These are phyloP conservation scores for Anthoceros angustus DNA, from an alignment of 225 moss, liverwort and hornwort genomes.

Conservation along the genomic window DNA sequence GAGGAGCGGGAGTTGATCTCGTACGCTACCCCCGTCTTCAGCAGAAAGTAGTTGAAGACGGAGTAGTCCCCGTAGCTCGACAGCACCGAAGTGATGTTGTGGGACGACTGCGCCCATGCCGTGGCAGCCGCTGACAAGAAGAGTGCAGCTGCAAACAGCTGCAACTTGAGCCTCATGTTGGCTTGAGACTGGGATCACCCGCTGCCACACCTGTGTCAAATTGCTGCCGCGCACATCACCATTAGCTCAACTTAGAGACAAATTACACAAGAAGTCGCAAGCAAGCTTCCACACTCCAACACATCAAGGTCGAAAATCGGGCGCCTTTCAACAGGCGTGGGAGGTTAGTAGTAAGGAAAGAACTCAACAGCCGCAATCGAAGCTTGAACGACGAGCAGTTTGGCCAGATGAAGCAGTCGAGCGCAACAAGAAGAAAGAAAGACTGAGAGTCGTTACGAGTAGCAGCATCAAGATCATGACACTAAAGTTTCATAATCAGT, in stretches of 20 bases:
- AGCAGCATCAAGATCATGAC: not conserved
- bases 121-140: not conserved
- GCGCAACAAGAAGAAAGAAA: not conserved
- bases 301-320: too few species aligned
- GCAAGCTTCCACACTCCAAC: too few species aligned
- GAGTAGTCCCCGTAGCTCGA: not conserved
- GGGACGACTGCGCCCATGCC: not conserved
- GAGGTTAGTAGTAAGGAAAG: too few species aligned
- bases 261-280: too few species aligned
- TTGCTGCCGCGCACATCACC: too few species aligned
- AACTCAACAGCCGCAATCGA: too few species aligned
- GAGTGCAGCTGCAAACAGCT: not conserved
- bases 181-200: too few species aligned
- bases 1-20: not conserved
- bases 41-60: not conserved
- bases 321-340: too few species aligned
- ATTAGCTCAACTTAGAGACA: too few species aligned
- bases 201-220: too few species aligned
- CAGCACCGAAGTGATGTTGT: conserved; percentile 1
- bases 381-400: too few species aligned
- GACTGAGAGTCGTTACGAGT: not conserved
- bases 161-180: not conserved
- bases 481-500: not conserved
- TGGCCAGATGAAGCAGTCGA: too few species aligned
- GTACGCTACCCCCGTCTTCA: not conserved